These are phyloP conservation scores for Hericium coralloides DNA, from an alignment of 768 basidiomycete genomes.

Conservation along the genomic window DNA sequence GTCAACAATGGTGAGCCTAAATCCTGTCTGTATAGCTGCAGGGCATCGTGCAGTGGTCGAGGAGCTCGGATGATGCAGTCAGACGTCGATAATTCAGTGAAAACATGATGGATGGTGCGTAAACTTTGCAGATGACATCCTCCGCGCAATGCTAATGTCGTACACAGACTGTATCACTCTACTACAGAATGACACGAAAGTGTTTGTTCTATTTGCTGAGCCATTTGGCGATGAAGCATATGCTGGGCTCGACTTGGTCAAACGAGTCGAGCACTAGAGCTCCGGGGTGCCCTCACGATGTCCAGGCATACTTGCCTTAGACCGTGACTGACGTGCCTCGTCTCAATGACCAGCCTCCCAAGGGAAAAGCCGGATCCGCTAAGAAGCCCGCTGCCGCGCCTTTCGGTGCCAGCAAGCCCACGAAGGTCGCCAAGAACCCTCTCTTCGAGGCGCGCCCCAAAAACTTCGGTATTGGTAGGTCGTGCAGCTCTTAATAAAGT, in stretches of 20 bases:
- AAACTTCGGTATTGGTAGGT: conserved; percentile 92
- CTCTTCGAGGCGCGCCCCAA: conserved; percentile 86
- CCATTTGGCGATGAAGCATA: conserved; percentile 29
- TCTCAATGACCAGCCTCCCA: conserved; percentile 91
- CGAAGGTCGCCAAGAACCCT: conserved; percentile 86
- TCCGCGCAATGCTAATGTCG: not conserved
- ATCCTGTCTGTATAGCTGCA: not conserved
- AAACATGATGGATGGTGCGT: conserved; percentile 23
- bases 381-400: conserved; percentile 86
- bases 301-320: conserved; percentile 19
- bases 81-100: not conserved
- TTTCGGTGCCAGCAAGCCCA: conserved; percentile 65
- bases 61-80: not conserved
- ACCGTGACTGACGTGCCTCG: conserved; percentile 40
- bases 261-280: conserved; percentile 32
- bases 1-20: not conserved
- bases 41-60: not conserved
- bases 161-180: not conserved
- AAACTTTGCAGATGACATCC: conserved; percentile 11
- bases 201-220: conserved; percentile 25
- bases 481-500: not conserved
- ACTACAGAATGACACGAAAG: conserved; percentile 1
- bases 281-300: conserved; percentile 35
- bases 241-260: conserved; percentile 32
- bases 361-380: conserved; percentile 52